Conservation (phyloP, 148 eudicot genomes). For the Persicaria tinctoria region DNA sequence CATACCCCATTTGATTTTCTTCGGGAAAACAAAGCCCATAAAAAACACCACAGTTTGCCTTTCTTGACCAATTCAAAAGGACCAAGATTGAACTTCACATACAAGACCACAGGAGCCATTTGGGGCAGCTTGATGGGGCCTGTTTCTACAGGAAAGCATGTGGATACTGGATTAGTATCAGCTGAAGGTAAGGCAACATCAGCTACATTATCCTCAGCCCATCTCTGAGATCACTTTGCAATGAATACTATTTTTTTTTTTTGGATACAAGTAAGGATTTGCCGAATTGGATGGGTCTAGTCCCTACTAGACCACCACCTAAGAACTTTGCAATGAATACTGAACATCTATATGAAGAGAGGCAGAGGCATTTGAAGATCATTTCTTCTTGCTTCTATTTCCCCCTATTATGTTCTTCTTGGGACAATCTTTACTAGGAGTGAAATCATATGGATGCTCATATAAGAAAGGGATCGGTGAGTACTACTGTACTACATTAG, state of each 20-base stretch:
- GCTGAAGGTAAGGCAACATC: conserved; percentile 5
- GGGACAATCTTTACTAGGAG: not conserved
- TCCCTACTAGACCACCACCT: too few relatives aligned
- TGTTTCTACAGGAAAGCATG: not conserved
- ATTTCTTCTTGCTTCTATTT: not conserved
- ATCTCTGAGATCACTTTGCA: not conserved
- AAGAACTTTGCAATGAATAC: not conserved
- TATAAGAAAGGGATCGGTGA: too few relatives aligned
- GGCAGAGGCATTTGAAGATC: conserved; percentile 1
- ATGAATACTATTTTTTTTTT: too few relatives aligned
- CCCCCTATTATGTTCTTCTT: conserved; percentile 1
- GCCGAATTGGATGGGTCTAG: too few relatives aligned
- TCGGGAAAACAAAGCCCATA: not conserved
- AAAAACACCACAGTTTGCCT: not conserved
- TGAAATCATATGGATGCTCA: too few relatives aligned
- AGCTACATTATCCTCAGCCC: conserved; percentile 7
- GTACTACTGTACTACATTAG: too few relatives aligned
- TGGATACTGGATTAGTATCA: not conserved
- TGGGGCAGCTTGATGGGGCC: conserved; percentile 9
- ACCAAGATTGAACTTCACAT: not conserved
- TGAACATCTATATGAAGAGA: conserved; percentile 5
- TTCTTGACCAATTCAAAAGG: not conserved
- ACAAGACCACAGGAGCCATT: not conserved
- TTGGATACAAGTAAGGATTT: too few relatives aligned
- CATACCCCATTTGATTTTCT: not conserved